Percentiles rank a stretch among this genome's conserved stretches.
These are phyloP conservation scores for Suhomyces ambrosiae DNA, from an alignment of 1,139 yeast genomes.

Conservation along the genomic window DNA sequence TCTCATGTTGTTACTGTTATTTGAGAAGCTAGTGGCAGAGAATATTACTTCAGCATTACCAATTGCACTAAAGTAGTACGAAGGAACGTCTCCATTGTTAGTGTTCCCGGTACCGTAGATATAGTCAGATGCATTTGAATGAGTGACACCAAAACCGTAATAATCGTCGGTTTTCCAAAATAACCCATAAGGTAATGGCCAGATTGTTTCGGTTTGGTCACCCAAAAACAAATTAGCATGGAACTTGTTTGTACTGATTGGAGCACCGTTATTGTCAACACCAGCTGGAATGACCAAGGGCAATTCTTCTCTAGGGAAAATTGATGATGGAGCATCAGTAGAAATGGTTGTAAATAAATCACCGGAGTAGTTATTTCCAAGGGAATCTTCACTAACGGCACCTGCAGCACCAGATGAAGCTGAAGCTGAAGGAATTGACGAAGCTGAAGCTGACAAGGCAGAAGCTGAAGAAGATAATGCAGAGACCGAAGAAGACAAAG, in stretches of 20 bases:
- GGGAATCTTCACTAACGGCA: slow-evolving; percentile 2
- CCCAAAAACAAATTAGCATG: slow-evolving; percentile 77
- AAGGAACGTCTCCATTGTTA: slow-evolving; percentile 24
- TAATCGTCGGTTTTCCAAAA: slow-evolving; percentile 53
- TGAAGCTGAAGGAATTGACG: slow-evolving; percentile 3
- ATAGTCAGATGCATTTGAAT: slow-evolving; percentile 56
- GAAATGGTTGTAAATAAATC: slow-evolving; percentile 52
- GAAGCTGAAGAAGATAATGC: slow-evolving; percentile 8
- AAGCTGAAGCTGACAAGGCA: slow-evolving; percentile 4
- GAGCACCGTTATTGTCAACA: slow-evolving; percentile 45
- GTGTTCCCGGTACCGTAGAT: slow-evolving; percentile 64
- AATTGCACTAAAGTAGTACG: slow-evolving; percentile 58
- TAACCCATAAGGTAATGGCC: slow-evolving; percentile 83
- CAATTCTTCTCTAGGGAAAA: slow-evolving; percentile 50
- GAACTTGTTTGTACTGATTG: slow-evolving; percentile 81
- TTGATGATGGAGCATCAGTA: slow-evolving; percentile 49
- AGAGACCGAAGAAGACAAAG: slow-evolving; percentile 2
- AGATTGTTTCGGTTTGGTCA: slow-evolving; percentile 61
- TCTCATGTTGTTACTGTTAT: slow-evolving; percentile 29
- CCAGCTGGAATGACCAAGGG: slow-evolving; percentile 55
- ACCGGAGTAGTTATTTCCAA: slow-evolving; percentile 14
- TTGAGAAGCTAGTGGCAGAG: slow-evolving; percentile 53
- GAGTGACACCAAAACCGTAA: slow-evolving; percentile 71
- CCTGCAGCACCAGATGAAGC: slow-evolving; percentile 1
- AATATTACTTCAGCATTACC: slow-evolving; percentile 54